Percentiles rank a stretch among this genome's conserved stretches.
Evolutionary conservation across 2,329 filamentous ascomycete species (phyloP).

Genomic region (Trichoderma endophyticum): DNA sequence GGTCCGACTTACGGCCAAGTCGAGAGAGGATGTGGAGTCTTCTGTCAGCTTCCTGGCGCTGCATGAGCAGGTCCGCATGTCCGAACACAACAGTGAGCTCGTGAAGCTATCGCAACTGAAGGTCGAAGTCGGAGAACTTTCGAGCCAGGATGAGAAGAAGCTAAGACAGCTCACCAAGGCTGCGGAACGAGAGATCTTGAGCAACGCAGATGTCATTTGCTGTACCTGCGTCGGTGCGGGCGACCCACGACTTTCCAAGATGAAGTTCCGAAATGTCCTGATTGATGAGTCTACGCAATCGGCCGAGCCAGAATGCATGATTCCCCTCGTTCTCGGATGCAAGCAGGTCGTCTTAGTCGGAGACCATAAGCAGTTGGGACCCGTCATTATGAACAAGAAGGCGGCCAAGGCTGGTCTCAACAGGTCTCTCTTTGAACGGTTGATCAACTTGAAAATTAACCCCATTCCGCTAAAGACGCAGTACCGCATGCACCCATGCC

Average conservation of each 20-base stretch:
- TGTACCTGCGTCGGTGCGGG: constrained; percentile 98
- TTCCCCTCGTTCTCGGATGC: constrained; percentile 91
- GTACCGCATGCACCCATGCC: constrained; percentile 97
- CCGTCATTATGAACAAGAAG: constrained; percentile 99
- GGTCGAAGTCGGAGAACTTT: constrained; percentile 83
- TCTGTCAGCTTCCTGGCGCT: constrained; percentile 92
- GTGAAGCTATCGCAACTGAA: constrained; percentile 92
- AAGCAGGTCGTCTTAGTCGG: constrained; percentile 99
- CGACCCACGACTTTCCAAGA: constrained; percentile 89
- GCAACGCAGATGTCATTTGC: constrained; percentile 95
- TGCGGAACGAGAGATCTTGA: constrained; percentile 91
- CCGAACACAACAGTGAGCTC: constrained; percentile 91
- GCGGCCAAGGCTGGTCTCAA: constrained; percentile 96
- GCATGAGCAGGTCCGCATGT: constrained; percentile 96
- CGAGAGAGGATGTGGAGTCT: constrained; percentile 97
- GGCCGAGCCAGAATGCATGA: constrained; percentile 98
- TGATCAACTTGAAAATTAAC: constrained; percentile 85
- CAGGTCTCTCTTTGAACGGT: constrained; percentile 95
- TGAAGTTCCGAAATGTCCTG: constrained; percentile 96
- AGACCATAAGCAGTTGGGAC: constrained; percentile 95
- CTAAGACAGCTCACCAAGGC: constrained; percentile 93
- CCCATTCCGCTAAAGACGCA: constrained; percentile 95
- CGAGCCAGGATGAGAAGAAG: constrained; percentile 96
- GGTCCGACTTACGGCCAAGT: constrained; percentile 97
- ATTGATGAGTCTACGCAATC: constrained; percentile 99